Percentiles rank a stretch among this genome's conserved stretches.
Conservation (phyloP, 2,329 filamentous ascomycete genomes). For the Colletotrichum eremochloae region DNA sequence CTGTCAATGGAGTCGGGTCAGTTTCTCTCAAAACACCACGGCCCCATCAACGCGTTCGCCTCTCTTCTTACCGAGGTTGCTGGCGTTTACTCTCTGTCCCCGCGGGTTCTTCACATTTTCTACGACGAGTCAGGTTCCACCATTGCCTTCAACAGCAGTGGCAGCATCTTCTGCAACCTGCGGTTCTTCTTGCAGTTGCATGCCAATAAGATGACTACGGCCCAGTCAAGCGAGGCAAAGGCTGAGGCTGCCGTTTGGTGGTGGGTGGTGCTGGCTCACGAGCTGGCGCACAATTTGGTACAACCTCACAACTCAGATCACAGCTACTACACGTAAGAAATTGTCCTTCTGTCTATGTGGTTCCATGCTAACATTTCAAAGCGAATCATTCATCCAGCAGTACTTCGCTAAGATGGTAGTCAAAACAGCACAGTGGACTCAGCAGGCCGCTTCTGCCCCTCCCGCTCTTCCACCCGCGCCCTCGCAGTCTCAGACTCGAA, state of each 20-base stretch:
- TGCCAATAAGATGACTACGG: constrained; percentile 59
- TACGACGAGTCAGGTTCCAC: constrained; percentile 83
- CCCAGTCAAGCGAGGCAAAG: constrained; percentile 58
- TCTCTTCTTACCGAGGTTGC: constrained; percentile 77
- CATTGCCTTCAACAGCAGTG: constrained; percentile 91
- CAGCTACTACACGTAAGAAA: constrained; percentile 81
- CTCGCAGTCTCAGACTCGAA: constrained; percentile 19
- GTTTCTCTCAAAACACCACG: constrained; percentile 74
- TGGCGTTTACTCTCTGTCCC: constrained; percentile 78
- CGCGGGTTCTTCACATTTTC: constrained; percentile 84
- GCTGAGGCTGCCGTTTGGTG: constrained; percentile 84
- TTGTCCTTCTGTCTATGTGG: neutral
- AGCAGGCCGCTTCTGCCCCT: constrained; percentile 19
- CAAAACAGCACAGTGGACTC: constrained; percentile 60
- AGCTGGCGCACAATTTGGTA: constrained; percentile 94
- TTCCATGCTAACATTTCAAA: constrained; percentile 48
- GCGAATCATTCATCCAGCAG: constrained; percentile 81
- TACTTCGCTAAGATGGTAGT: constrained; percentile 80
- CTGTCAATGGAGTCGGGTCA: constrained; percentile 61
- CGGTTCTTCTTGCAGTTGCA: constrained; percentile 89
- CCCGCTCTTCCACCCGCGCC: constrained; percentile 28
- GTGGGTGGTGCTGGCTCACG: constrained; percentile 96
- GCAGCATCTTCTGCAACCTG: constrained; percentile 94
- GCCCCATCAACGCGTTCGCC: constrained; percentile 77
- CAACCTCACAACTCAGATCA: constrained; percentile 81